Conservation (phyloP, 441 rosid species). For the Oxalis stricta region DNA sequence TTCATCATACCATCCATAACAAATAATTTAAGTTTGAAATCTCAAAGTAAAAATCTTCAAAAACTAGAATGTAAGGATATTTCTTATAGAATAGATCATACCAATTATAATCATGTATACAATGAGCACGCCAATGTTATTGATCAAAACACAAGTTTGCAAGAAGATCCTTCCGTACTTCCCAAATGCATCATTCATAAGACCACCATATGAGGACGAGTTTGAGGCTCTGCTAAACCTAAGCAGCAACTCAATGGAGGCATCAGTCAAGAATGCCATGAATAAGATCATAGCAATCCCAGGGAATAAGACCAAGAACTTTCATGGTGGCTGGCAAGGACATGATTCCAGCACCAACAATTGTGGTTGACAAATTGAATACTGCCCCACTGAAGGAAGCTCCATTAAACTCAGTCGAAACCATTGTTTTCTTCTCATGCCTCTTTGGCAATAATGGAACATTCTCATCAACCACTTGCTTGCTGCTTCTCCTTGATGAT, state of each 20-base stretch:
- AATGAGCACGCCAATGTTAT: conserved; percentile 85
- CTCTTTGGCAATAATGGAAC: conserved; percentile 60
- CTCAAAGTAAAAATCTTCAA: background rate
- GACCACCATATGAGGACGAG: conserved; percentile 60
- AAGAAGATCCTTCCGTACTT: conserved; percentile 48
- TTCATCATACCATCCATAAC: conserved; percentile 15
- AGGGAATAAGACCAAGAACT: conserved; percentile 66
- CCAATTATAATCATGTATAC: conserved; percentile 98
- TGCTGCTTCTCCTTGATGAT: conserved; percentile 24
- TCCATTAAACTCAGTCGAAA: conserved; percentile 78
- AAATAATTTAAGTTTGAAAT: conserved; percentile 1
- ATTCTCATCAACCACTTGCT: conserved; percentile 33
- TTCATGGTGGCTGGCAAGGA: conserved; percentile 94
- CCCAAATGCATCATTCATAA: conserved; percentile 95
- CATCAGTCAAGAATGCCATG: conserved; percentile 86
- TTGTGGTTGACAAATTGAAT: conserved; percentile 79
- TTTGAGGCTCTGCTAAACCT: conserved; percentile 79
- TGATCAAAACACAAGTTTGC: conserved; percentile 68
- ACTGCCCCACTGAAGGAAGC: conserved; percentile 94
- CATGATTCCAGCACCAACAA: conserved; percentile 98
- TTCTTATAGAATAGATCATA: conserved; percentile 11
- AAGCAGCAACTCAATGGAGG: conserved; percentile 76
- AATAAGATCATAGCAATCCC: conserved; percentile 72
- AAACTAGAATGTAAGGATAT: background rate
- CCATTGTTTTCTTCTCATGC: conserved; percentile 32